Evolutionary conservation across 352 stramenopile species (phyloP).

Genomic region (Peronospora belbahrii): DNA sequence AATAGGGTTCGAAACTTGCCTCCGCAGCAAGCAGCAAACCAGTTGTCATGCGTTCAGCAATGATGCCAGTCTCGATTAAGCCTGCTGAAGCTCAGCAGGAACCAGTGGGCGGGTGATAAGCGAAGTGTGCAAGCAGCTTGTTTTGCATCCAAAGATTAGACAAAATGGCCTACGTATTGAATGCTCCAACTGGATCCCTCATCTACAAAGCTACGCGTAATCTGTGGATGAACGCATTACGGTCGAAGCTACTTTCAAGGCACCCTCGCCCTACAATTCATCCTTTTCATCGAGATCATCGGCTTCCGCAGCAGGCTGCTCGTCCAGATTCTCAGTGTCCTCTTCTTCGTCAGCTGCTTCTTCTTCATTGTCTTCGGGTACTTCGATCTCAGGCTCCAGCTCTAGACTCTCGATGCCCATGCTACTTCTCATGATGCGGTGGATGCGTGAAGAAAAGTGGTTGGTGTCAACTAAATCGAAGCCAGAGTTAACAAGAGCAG

Average conservation of each 20-base stretch:
- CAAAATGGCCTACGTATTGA: too few species aligned
- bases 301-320: constrained; percentile 18
- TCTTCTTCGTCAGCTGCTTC: constrained; percentile 41
- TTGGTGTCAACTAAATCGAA: constrained; percentile 93
- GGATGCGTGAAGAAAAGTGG: constrained; percentile 90
- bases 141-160: too few species aligned
- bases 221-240: constrained; percentile 18
- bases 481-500: constrained; percentile 94
- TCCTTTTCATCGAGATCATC: constrained; percentile 48
- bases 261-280: constrained; percentile 44
- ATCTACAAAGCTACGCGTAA: neutral
- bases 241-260: constrained; percentile 8
- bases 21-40: too few species aligned
- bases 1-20: too few species aligned
- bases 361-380: constrained; percentile 64
- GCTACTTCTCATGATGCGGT: constrained; percentile 89
- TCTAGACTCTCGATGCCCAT: constrained; percentile 89
- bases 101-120: too few species aligned
- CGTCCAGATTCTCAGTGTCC: constrained; percentile 26
- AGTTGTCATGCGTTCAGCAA: too few species aligned
- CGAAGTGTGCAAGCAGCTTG: too few species aligned
- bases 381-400: constrained; percentile 93
- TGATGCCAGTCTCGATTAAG: too few species aligned
- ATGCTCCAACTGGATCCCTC: neutral
- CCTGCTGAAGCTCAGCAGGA: too few species aligned